Evolutionary conservation across 352 stramenopile species (phyloP), one percentile per base, ranked within the genome.

Genomic region (Aphanomyces euteiches): DNA sequence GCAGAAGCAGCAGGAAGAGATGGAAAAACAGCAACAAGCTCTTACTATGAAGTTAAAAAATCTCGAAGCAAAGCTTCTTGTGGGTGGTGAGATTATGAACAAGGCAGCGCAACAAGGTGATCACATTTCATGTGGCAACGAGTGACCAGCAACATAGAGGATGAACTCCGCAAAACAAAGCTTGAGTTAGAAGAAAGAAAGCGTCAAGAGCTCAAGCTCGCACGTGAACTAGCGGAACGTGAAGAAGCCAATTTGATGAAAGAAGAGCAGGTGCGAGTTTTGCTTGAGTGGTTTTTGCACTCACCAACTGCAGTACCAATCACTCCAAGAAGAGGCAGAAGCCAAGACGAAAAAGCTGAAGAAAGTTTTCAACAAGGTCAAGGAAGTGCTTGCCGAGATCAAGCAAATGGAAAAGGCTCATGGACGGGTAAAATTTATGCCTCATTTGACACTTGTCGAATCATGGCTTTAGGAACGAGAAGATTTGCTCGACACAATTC

Each of bases 261-360:
- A 7, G 90, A 98, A 72, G 93, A 98, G 56, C 78, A 89, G 40
- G 65, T 71, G 28, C 21, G 13, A n/a, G 45, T 10, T 34, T n/a
- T 12, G 21, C 50, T 3, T 67, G 50, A 1, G 58, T 86, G 28
- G 0, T 28, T 28, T 28, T 28, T 28, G 28, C 28, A 28, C 28
- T 28, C 28, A 28, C 28, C 28, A 2, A 28, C 28, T 28, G 28
- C 28, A 93, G 72, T 92, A 92, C 72, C 81, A 89, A 67, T 90
- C 86, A 3, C 66, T 97, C 12, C 82, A 98, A 59, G 95, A 98
- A 72, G 93, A 99, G 73, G 93, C 96, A 5, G 87, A 98, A 54
- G 92, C 87, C 1, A 99, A 98, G 75, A 97, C 95, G 0, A 93
- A 92, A 8, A 99, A 99, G 75, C 83, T 99, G 40, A 97, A 98